Base-by-base conservation (phyloP, 2,329 filamentous ascomycete species). In the Fusarium phyllophilum region DNA sequence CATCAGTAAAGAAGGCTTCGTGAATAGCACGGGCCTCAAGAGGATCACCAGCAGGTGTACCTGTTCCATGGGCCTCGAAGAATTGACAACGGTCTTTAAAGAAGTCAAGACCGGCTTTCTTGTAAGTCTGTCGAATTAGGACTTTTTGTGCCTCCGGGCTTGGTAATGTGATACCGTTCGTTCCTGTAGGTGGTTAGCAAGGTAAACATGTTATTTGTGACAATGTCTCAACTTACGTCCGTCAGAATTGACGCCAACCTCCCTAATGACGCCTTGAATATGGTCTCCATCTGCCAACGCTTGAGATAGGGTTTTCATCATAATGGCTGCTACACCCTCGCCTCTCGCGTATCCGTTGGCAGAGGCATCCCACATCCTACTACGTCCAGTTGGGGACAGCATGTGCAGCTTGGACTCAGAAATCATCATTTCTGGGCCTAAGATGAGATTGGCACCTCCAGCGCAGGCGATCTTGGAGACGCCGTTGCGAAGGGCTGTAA, bases 401-500 rank as follows among this genome's bases (percentile, higher is more conserved):
- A 62, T 62, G 18, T 62, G 60, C 3, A 62, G 18, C 22, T 62
- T 62, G 26, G 45, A 52, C 26, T 65, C 62, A 20, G 46, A 61
- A 15, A 65, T 65, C 45, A 52, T 61, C 57, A 51, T 60, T 14
- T 45, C 54, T 11, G 62, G 62, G 13, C 44, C 45, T 7, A 65
- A 41, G 9, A 65, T 65, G 4, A 65, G 57, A 8, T 65, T 65
- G 14, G 20, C 33, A 1, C 62, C 62, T 38, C 36, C 56, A 5
- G 46, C 62, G 36, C 57, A 61, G 12, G 56, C 62, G 3, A 65
- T 31, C 1, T 18, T 26, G 8, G 46, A 52, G 8, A 45, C 54
- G 0, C 62, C 56, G 8, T 42, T 65, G 5, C 62, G 56, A 11
- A 65, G 57, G 3, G 56, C 41, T 5, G 29, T 45, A 8, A 62